Conservation (phyloP, 2,329 filamentous ascomycete genomes). For the Diaporthe sp. region DNA sequence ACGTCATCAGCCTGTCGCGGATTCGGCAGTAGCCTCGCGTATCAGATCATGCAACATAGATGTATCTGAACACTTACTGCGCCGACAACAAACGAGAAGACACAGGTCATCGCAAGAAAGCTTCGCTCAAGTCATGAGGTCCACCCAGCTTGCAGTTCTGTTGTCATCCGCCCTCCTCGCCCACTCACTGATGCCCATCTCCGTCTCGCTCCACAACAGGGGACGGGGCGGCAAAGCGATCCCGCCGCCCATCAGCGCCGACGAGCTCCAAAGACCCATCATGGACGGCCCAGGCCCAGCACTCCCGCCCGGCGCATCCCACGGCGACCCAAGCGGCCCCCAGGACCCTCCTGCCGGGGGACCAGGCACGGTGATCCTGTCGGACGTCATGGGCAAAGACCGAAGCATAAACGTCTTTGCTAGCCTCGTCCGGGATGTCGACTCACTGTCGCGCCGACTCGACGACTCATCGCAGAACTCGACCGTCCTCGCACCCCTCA, state of each 20-base stretch:
- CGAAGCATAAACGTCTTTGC: slow-evolving; percentile 88
- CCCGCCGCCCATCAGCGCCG: slow-evolving; percentile 42
- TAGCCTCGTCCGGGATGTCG: slow-evolving; percentile 81
- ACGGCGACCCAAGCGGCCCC: slow-evolving; percentile 37
- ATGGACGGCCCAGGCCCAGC: slow-evolving; percentile 48
- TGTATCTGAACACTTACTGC: background rate
- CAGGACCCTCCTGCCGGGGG: slow-evolving; percentile 46
- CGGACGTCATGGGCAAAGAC: slow-evolving; percentile 85
- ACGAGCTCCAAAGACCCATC: slow-evolving; percentile 47
- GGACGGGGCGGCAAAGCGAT: slow-evolving; percentile 36
- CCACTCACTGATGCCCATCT: slow-evolving; percentile 27
- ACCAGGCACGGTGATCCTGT: slow-evolving; percentile 74
- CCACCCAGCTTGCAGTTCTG: slow-evolving; percentile 1
- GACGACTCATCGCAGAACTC: slow-evolving; percentile 76
- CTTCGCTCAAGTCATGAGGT: slow-evolving; percentile 8
- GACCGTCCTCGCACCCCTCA: slow-evolving; percentile 89
- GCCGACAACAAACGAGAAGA: background rate
- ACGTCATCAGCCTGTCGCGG: slow-evolving; percentile 15
- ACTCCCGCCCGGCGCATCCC: slow-evolving; percentile 41
- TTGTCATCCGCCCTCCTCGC: slow-evolving; percentile 23
- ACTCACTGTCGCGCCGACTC: slow-evolving; percentile 76
- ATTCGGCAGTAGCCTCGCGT: background rate
- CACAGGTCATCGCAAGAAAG: too few species aligned
- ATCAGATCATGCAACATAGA: background rate
- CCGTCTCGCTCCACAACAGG: slow-evolving; percentile 21